These are phyloP conservation scores for Mrakia frigida DNA, from an alignment of 768 basidiomycete genomes.

Conservation along the genomic window DNA sequence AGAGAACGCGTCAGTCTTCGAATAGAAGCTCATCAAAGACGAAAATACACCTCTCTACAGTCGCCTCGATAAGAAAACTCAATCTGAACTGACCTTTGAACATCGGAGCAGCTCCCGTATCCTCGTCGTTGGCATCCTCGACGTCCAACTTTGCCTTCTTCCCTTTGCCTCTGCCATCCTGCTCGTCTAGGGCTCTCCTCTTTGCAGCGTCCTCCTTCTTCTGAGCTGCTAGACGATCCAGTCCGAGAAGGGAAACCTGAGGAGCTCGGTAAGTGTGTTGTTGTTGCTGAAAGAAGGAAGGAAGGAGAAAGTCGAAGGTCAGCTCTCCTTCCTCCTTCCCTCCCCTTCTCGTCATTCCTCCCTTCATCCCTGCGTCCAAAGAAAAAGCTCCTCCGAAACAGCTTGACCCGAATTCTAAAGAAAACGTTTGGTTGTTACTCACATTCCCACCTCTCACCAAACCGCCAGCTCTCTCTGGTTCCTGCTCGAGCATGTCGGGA, in stretches of 20 bases:
- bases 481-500: constrained; percentile 78
- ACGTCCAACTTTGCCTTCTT: constrained; percentile 61
- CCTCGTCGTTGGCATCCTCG: constrained; percentile 48
- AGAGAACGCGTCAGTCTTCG: background rate
- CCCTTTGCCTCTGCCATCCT: constrained; percentile 45
- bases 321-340: background rate
- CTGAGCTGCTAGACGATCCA: constrained; percentile 82
- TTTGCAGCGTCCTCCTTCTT: constrained; percentile 59
- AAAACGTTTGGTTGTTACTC: constrained; percentile 38
- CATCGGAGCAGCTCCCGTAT: constrained; percentile 51
- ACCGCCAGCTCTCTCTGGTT: constrained; percentile 70
- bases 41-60: no score
- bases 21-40: background rate
- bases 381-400: background rate
- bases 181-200: constrained; percentile 43
- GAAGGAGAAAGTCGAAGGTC: background rate
- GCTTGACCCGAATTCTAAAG: no score
- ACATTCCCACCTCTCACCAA: constrained; percentile 64
- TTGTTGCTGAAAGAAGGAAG: constrained; percentile 45
- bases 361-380: no score
- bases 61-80: no score
- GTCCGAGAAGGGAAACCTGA: constrained; percentile 70
- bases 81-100: constrained; percentile 86
- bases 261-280: constrained; percentile 75
- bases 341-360: background rate